Conservation (phyloP, 108 stramenopile genomes). For the Stephanodiscus minutulus region DNA sequence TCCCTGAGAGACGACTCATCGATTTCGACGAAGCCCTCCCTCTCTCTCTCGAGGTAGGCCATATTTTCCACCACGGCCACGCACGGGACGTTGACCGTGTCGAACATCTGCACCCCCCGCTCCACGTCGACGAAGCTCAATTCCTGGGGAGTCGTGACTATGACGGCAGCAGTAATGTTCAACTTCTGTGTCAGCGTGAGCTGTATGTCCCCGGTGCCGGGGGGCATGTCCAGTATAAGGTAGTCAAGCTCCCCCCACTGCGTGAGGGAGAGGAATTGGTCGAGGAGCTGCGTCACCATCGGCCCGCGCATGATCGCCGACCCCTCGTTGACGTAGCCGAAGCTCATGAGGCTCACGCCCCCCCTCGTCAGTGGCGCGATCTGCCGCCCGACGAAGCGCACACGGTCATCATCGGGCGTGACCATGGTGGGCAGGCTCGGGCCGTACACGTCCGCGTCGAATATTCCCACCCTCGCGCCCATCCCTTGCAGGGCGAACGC, state of each 20-base stretch:
- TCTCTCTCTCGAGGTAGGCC: slow-evolving; percentile 82
- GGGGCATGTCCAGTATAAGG: slow-evolving; percentile 98
- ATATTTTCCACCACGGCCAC: slow-evolving; percentile 99
- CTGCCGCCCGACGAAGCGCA: slow-evolving; percentile 77
- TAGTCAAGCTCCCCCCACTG: slow-evolving; percentile 97
- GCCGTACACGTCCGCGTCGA: slow-evolving; percentile 98
- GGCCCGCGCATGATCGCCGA: slow-evolving; percentile 89
- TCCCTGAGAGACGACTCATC: slow-evolving; percentile 47
- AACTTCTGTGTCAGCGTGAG: slow-evolving; percentile 92
- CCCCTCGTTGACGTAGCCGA: slow-evolving; percentile 88
- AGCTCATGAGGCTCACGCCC: slow-evolving; percentile 85
- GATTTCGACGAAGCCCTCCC: slow-evolving; percentile 15
- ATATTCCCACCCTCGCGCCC: slow-evolving; percentile 89
- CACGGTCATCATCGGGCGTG: slow-evolving; percentile 72
- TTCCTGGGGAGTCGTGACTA: slow-evolving; percentile 97
- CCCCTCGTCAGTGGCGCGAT: slow-evolving; percentile 80
- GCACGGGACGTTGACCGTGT: slow-evolving; percentile 91
- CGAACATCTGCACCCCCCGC: slow-evolving; percentile 96
- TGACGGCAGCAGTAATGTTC: slow-evolving; percentile 92
- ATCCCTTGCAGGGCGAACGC: slow-evolving; percentile 86
- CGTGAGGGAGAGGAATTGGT: slow-evolving; percentile 91
- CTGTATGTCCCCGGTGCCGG: slow-evolving; percentile 98
- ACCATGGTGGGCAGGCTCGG: slow-evolving; percentile 91
- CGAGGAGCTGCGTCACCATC: slow-evolving; percentile 90
- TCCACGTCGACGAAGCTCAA: slow-evolving; percentile 96